A percentile compares a stretch with the other conserved stretches of the same genome.
Conservation (phyloP, 371 early-diverging fungal species). For the Phascolomyces articulosus region DNA sequence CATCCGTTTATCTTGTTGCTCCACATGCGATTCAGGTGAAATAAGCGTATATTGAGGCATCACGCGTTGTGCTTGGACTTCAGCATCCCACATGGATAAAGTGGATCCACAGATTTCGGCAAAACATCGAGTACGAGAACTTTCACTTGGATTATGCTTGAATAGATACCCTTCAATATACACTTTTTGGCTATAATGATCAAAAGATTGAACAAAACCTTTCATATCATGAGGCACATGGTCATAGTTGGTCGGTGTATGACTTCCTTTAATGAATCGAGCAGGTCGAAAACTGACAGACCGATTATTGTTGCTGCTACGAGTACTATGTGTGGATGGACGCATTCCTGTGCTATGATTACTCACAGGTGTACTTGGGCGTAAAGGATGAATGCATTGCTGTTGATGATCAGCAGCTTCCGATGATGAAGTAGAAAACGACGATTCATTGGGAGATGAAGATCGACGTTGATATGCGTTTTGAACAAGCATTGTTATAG, state of each 20-base stretch:
- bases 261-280: conserved; percentile 19
- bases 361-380: neutral
- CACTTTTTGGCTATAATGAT: conserved; percentile 63
- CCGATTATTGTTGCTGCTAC: neutral
- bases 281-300: conserved; percentile 23
- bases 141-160: conserved; percentile 57
- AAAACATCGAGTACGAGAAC: conserved; percentile 67
- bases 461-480: conserved; percentile 22
- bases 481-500: conserved; percentile 5
- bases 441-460: conserved; percentile 14
- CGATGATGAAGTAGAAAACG: neutral
- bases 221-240: conserved; percentile 13
- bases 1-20: conserved; percentile 47
- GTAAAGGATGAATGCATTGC: neutral
- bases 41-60: conserved; percentile 73
- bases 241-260: neutral
- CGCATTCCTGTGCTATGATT: neutral
- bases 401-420: neutral
- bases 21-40: conserved; percentile 50
- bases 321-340: neutral
- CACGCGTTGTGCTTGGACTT: conserved; percentile 36
- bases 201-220: conserved; percentile 49
- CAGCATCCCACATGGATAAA: conserved; percentile 66
- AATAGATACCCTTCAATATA: conserved; percentile 71
- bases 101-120: conserved; percentile 70